phyloP scores from a whole-genome alignment of 1,139 yeast genomes.

The Candida buenavistaensis region DNA sequence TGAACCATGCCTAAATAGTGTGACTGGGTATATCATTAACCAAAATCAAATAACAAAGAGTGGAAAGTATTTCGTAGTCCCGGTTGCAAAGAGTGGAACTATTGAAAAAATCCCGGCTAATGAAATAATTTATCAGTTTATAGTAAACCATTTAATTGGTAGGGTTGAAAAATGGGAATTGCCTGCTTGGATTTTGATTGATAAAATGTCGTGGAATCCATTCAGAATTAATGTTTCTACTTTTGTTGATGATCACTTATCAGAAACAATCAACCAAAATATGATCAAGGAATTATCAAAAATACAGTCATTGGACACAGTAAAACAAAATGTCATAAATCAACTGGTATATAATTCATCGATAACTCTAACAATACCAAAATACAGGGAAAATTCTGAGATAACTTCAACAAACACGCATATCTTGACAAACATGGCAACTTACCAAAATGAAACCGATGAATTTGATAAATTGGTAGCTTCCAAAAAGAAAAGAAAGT shows the following conservation, averaged over 20 bases:
- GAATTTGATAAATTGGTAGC: slow-evolving; percentile 8
- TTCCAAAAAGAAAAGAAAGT: slow-evolving; percentile 6
- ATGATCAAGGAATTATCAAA: not conserved
- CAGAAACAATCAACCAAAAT: slow-evolving; percentile 3
- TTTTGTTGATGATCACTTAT: slow-evolving; percentile 4
- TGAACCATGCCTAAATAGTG: slow-evolving; percentile 1
- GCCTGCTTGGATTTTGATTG: slow-evolving; percentile 7
- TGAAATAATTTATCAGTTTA: not conserved
- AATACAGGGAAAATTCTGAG: too few species aligned
- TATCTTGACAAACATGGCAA: slow-evolving; percentile 9
- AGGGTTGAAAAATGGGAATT: slow-evolving; percentile 8
- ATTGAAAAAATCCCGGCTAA: not conserved
- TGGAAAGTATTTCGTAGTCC: slow-evolving; percentile 10
- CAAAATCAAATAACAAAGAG: slow-evolving; percentile 7
- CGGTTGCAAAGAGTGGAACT: slow-evolving; percentile 5
- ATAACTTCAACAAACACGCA: too few species aligned
- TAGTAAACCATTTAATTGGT: not conserved
- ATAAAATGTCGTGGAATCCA: slow-evolving; percentile 13
- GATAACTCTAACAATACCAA: too few species aligned
- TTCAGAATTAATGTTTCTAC: slow-evolving; percentile 5
- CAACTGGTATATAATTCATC: too few species aligned
- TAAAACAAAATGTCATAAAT: not conserved
- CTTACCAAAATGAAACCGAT: slow-evolving; percentile 12
- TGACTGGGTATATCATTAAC: slow-evolving; percentile 5
- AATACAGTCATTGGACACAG: not conserved